Evolutionary conservation across 176 grass and related monocot genomes (phyloP), one percentile per base, ranked within the genome.

Genomic region (Eleusine indica): DNA sequence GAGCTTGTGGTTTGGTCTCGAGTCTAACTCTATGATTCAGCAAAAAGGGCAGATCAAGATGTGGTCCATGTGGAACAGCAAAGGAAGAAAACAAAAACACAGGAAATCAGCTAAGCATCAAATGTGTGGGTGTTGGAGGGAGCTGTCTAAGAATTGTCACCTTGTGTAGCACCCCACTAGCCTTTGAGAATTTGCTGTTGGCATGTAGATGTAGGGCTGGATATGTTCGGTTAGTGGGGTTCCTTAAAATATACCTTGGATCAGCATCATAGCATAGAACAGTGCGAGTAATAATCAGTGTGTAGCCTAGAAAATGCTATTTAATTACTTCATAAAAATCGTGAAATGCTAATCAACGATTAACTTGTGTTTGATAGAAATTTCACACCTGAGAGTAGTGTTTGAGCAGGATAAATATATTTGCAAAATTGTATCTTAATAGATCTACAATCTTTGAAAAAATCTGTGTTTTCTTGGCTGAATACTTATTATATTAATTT

Each of bases 201-300:
- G 72, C 88, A 65, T 78, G 73, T 70, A 67, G 32, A 53, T 28
- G 46, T 22, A 47, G 73, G 47, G 78, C 28, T 77, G 74, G 73
- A 90, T 78, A 82, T 90, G 88, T 83, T 86, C 79, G 84, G 79
- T 90, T 83, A 90, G 88, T 86, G 88, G 83, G 87, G 78, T 62
- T 86, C 78, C 83, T 86, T 73, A 66, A 77, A 86, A 89, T 86
- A 86, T 89, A 86, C 78, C 83, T 86, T 80, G 78, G 87, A 81
- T 62, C 58, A 62, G 68, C 80, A 82, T 85, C 70, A 57, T 77
- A 47, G 77, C 63, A 42, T 80, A 66, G 66, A 28, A 4, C 12
- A 35, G 71, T 76, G 64, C 47, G 48, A 46, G 28, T 48, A 57
- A 57, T 57, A 78, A 9, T 17, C 38, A 40, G 68, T 53, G 11